Evolutionary conservation across 108 stramenopile genomes (phyloP).

Genomic region (Ochromonas danica): DNA sequence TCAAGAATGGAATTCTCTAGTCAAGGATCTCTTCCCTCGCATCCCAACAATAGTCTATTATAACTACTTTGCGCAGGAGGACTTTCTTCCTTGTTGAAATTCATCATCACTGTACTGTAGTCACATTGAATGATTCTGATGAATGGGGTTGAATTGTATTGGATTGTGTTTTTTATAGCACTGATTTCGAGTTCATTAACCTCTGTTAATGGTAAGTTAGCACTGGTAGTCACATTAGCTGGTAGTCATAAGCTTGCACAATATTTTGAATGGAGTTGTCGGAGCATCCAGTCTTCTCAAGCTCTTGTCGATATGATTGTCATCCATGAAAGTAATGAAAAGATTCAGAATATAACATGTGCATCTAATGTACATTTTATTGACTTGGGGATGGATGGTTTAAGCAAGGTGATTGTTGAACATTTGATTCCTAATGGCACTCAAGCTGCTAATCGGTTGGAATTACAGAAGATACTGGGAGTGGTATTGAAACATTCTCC

Average conservation of each 20-base stretch:
- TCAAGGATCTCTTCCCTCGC: too few relatives aligned
- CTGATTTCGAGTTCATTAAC: too few relatives aligned
- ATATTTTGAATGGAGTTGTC: slow-evolving; percentile 18
- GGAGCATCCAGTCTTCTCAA: not conserved
- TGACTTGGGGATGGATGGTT: not conserved
- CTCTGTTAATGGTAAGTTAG: not conserved
- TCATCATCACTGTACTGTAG: too few relatives aligned
- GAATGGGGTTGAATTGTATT: too few relatives aligned
- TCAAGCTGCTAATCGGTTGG: not conserved
- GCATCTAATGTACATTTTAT: slow-evolving; percentile 3
- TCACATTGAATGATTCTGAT: too few relatives aligned
- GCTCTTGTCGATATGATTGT: not conserved
- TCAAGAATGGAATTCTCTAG: too few relatives aligned
- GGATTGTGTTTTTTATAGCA: too few relatives aligned
- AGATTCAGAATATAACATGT: not conserved
- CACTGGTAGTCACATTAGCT: not conserved
- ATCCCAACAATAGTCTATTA: too few relatives aligned
- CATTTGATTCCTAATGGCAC: not conserved
- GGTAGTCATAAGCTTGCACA: not conserved
- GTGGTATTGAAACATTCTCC: not conserved
- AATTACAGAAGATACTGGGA: not conserved
- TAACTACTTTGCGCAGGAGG: too few relatives aligned
- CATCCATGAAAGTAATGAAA: slow-evolving; percentile 1
- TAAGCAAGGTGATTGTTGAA: not conserved
- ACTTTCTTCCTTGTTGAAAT: too few relatives aligned